Conservation (phyloP, 2,329 filamentous ascomycete genomes). For the Phyllosticta citribraziliensis region DNA sequence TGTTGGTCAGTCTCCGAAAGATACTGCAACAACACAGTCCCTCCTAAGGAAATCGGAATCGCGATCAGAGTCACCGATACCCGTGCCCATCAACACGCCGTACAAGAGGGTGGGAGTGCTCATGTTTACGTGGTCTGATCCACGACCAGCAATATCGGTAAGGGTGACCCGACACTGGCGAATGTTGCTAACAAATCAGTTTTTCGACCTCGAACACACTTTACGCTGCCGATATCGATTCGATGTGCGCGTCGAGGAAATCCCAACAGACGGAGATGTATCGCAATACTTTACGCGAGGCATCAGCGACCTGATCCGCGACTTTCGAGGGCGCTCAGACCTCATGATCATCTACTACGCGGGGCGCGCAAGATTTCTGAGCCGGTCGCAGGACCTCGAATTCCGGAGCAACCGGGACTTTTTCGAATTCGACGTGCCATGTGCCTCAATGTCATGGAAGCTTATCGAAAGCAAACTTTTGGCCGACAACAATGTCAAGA, state of each 20-base stretch:
- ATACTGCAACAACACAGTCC: neutral
- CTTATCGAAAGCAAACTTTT: neutral
- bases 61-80: neutral
- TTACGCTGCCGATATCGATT: neutral
- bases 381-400: neutral
- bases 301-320: neutral
- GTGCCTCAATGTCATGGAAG: neutral
- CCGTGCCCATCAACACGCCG: neutral
- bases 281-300: neutral
- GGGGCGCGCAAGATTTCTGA: neutral
- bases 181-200: neutral
- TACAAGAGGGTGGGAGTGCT: neutral
- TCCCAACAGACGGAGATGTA: neutral
- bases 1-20: neutral
- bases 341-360: neutral
- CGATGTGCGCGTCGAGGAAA: neutral
- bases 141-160: neutral
- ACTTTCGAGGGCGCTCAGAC: neutral
- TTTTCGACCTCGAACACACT: neutral
- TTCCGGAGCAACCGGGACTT: neutral
- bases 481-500: neutral
- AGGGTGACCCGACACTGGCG: neutral
- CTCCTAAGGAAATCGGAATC: neutral
- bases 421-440: neutral
- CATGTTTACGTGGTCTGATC: neutral